These are phyloP conservation scores for Phtheirospermum japonicum DNA, from an alignment of 257 asterid species.

Conservation along the genomic window DNA sequence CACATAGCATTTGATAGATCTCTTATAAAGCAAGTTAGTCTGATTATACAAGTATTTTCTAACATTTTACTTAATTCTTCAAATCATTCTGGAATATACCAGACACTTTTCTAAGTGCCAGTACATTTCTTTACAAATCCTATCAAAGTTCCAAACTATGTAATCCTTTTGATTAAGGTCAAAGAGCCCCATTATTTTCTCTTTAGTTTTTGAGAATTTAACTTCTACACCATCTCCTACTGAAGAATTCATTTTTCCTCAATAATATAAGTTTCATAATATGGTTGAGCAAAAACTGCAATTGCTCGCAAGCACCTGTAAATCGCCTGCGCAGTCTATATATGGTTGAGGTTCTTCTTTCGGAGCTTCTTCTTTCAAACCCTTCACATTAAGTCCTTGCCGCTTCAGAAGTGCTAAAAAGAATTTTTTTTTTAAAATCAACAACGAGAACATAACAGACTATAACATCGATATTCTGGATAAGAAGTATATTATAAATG, in stretches of 20 bases:
- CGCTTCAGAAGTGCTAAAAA: conserved; percentile 78
- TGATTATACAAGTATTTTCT: background rate
- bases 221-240: background rate
- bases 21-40: conserved; percentile 5
- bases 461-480: background rate
- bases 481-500: background rate
- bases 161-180: background rate
- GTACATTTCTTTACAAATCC: no score
- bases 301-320: no score
- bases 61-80: background rate
- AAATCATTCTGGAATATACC: no score
- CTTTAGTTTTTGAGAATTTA: conserved; percentile 1
- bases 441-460: conserved; percentile 18
- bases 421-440: background rate
- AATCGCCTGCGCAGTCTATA: conserved; percentile 94
- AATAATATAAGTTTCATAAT: background rate
- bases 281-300: conserved; percentile 11
- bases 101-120: no score
- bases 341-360: conserved; percentile 80
- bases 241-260: conserved; percentile 7
- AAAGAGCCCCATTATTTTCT: conserved; percentile 16
- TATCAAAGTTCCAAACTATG: background rate
- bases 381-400: conserved; percentile 94
- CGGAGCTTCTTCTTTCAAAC: conserved; percentile 78
- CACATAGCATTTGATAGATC: background rate